A percentile compares a stretch with the other conserved stretches of the same genome.
These are phyloP conservation scores for Hypoxylon lienhwacheense DNA, from an alignment of 495 filamentous ascomycete species.

Conservation along the genomic window DNA sequence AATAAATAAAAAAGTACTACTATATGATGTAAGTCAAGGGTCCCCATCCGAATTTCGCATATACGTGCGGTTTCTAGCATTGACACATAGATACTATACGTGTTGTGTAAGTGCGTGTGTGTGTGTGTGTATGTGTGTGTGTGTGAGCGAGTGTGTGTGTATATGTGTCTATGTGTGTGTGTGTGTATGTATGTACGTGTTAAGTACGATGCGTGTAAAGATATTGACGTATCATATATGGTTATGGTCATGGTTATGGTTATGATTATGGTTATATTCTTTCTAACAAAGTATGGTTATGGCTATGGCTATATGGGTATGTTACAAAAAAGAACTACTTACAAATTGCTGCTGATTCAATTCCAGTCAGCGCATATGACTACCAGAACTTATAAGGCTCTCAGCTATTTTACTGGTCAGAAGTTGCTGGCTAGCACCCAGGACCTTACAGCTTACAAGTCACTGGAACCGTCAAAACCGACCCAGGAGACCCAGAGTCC, in stretches of 20 bases:
- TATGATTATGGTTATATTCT: too few relatives aligned
- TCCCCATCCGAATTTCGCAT: constrained; percentile 20
- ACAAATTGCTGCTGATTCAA: constrained; percentile 12
- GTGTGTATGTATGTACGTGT: not conserved
- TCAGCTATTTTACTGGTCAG: constrained; percentile 20
- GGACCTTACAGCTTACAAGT: constrained; percentile 19
- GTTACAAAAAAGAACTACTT: too few relatives aligned
- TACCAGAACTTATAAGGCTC: constrained; percentile 2
- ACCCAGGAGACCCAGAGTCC: constrained; percentile 5
- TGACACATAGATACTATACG: constrained; percentile 23
- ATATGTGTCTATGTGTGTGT: not conserved
- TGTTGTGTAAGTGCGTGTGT: not conserved
- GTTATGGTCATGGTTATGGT: too few relatives aligned
- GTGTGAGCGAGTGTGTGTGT: not conserved
- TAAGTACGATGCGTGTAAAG: not conserved
- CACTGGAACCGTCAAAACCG: constrained; percentile 9
- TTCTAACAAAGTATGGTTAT: too few relatives aligned
- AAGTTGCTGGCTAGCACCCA: constrained; percentile 8
- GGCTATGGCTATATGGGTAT: too few relatives aligned
- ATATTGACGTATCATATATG: too few relatives aligned
- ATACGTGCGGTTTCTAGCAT: constrained; percentile 7
- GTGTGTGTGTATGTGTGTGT: not conserved
- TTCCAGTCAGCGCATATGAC: constrained; percentile 19
- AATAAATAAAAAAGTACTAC: too few relatives aligned
- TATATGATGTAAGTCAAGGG: constrained; percentile 11